These are phyloP conservation scores for Rachicladosporium sp. DNA, from an alignment of 2,329 filamentous ascomycete species.

Conservation along the genomic window DNA sequence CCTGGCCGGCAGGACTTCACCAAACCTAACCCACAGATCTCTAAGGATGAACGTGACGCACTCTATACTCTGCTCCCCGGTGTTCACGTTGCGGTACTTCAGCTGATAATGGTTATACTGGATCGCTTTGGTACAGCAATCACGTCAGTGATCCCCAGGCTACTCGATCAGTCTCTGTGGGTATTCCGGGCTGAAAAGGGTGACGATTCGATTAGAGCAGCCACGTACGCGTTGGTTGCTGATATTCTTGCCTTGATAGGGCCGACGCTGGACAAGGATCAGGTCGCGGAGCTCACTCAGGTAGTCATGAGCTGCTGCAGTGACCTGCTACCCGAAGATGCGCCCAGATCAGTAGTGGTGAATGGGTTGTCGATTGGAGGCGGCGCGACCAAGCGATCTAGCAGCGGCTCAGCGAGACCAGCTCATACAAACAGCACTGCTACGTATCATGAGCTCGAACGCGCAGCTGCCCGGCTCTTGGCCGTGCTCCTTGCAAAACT, in stretches of 20 bases:
- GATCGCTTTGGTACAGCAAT: slow-evolving; percentile 46
- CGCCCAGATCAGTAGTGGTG: slow-evolving; percentile 23
- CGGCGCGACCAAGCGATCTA: slow-evolving; percentile 1
- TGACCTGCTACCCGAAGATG: slow-evolving; percentile 49
- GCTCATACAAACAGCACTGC: not conserved
- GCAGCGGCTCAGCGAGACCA: not conserved
- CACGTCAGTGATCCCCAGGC: slow-evolving; percentile 47
- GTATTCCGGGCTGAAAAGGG: slow-evolving; percentile 48
- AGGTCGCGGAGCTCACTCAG: slow-evolving; percentile 49
- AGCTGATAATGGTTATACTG: slow-evolving; percentile 46
- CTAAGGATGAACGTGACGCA: slow-evolving; percentile 68
- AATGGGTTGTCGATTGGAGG: slow-evolving; percentile 16
- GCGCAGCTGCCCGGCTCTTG: slow-evolving; percentile 51
- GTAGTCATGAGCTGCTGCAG: slow-evolving; percentile 59
- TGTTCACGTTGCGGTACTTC: slow-evolving; percentile 60
- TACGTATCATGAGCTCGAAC: slow-evolving; percentile 28
- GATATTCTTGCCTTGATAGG: slow-evolving; percentile 51
- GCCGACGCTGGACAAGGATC: slow-evolving; percentile 52
- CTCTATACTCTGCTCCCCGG: slow-evolving; percentile 62
- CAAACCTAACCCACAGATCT: slow-evolving; percentile 60
- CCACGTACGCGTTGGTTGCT: slow-evolving; percentile 48
- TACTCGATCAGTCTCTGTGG: slow-evolving; percentile 60
- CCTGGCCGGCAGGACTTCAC: slow-evolving; percentile 32
- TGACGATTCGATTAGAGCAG: slow-evolving; percentile 43
- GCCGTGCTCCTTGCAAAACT: slow-evolving; percentile 44